A percentile compares a stretch with the other conserved stretches of the same genome.
These are phyloP conservation scores for Pythium graminicola DNA, from an alignment of 352 stramenopile species.

Conservation along the genomic window DNA sequence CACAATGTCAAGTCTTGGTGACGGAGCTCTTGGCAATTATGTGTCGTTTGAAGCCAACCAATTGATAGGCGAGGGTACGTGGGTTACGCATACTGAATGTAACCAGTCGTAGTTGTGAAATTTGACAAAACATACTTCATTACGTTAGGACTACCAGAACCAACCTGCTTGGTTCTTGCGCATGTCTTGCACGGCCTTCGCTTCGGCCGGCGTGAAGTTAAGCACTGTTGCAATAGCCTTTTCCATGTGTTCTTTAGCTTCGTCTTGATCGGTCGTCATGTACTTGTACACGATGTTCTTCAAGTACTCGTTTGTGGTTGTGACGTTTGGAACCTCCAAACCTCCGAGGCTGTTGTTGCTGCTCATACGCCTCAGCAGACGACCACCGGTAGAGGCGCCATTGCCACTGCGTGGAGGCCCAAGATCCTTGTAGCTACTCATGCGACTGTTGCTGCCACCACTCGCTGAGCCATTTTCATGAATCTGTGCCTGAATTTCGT, in stretches of 20 bases:
- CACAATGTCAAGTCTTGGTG: conserved; percentile 1
- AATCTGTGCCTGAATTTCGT: conserved; percentile 57
- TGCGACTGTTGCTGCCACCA: conserved; percentile 27
- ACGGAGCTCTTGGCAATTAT: conserved; percentile 18
- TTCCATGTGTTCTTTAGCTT: conserved; percentile 86
- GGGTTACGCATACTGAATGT: background rate
- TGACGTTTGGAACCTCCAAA: conserved; percentile 74
- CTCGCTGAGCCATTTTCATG: conserved; percentile 35
- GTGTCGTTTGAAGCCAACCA: conserved; percentile 23
- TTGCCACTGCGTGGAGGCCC: conserved; percentile 10
- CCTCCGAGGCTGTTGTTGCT: conserved; percentile 70
- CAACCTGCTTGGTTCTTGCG: conserved; percentile 49
- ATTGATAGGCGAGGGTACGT: conserved; percentile 10
- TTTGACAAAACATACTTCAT: conserved; percentile 4
- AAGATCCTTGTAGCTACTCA: conserved; percentile 38
- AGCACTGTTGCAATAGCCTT: conserved; percentile 84
- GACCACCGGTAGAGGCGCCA: conserved; percentile 21
- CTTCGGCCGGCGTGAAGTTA: conserved; percentile 71
- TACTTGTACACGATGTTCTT: conserved; percentile 91
- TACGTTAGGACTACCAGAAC: conserved; percentile 44
- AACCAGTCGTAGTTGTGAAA: background rate
- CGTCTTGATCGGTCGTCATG: conserved; percentile 81
- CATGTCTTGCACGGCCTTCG: conserved; percentile 54
- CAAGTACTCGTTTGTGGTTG: conserved; percentile 84
- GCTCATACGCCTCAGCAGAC: conserved; percentile 58